Conservation (phyloP, 2,329 filamentous ascomycete genomes). For the Hypoxylon sp. region DNA sequence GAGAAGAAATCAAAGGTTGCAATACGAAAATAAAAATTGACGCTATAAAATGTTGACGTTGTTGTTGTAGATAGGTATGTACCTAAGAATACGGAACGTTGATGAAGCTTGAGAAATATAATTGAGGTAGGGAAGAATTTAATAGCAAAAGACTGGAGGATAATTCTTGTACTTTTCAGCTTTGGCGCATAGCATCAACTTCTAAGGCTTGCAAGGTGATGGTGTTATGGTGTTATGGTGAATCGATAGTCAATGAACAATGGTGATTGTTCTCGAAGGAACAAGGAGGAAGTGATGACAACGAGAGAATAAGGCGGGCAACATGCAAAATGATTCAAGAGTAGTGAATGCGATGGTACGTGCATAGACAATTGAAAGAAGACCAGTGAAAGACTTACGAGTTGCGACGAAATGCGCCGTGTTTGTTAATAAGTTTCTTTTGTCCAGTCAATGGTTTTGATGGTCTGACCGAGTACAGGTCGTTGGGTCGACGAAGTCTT, state of each 20-base stretch:
- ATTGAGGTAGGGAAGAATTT: background rate
- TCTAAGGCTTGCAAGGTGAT: background rate
- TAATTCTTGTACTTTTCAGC: too few relatives aligned
- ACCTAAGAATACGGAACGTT: too few relatives aligned
- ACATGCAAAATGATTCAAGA: constrained; percentile 16
- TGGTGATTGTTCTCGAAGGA: constrained; percentile 38
- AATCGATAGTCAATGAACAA: constrained; percentile 28
- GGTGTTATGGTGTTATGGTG: constrained; percentile 16
- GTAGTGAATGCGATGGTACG: constrained; percentile 8
- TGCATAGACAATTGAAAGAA: constrained; percentile 18
- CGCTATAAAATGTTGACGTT: constrained; percentile 1
- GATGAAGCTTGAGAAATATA: background rate
- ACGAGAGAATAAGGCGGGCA: constrained; percentile 15
- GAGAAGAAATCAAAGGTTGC: background rate
- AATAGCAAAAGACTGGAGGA: background rate
- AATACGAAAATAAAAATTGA: constrained; percentile 7
- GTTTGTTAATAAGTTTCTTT: constrained; percentile 19
- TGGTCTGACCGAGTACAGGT: constrained; percentile 18
- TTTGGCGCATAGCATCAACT: too few relatives aligned
- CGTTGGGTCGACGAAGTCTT: constrained; percentile 16
- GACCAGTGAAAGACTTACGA: constrained; percentile 36
- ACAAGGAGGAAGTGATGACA: constrained; percentile 20
- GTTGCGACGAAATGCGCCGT: constrained; percentile 14
- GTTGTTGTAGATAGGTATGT: constrained; percentile 20
- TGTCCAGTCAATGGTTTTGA: constrained; percentile 13